A percentile compares a stretch with the other conserved stretches of the same genome.
These are phyloP conservation scores for Rosa persica DNA, from an alignment of 306 rosid genomes.

Conservation along the genomic window DNA sequence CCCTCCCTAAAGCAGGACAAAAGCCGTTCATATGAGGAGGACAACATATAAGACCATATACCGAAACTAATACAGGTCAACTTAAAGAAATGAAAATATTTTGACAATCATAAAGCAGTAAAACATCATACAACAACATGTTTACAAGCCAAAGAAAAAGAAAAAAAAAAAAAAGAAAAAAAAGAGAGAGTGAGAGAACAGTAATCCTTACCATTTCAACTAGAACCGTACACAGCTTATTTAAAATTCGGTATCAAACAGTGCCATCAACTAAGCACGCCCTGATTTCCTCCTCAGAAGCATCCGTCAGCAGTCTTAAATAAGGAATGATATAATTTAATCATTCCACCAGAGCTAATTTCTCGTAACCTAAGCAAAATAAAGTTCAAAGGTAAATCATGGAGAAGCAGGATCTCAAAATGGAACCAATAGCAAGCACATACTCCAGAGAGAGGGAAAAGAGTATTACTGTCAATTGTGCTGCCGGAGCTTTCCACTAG, in stretches of 20 bases:
- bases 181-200: conserved; percentile 18
- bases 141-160: not conserved
- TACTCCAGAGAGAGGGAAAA: not conserved
- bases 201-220: conserved; percentile 45
- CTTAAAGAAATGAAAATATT: not conserved
- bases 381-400: conserved; percentile 21
- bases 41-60: conserved; percentile 1
- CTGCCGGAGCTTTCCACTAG: conserved; percentile 31
- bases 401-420: conserved; percentile 20
- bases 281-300: conserved; percentile 78
- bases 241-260: conserved; percentile 66
- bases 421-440: conserved; percentile 1
- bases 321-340: conserved; percentile 71
- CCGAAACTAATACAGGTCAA: conserved; percentile 2
- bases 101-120: not conserved
- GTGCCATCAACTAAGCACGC: conserved; percentile 76
- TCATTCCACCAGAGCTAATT: conserved; percentile 65
- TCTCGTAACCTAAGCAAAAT: conserved; percentile 50
- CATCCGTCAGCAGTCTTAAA: conserved; percentile 59
- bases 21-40: conserved; percentile 10
- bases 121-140: not conserved
- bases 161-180: too few species aligned
- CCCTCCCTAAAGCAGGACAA: conserved; percentile 50
- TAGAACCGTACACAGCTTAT: conserved; percentile 68
- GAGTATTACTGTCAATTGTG: conserved; percentile 41